Percentiles rank a stretch among this genome's conserved stretches.
These are phyloP conservation scores for Mayamaea pseudoterrestris DNA, from an alignment of 108 stramenopile species.

Conservation along the genomic window DNA sequence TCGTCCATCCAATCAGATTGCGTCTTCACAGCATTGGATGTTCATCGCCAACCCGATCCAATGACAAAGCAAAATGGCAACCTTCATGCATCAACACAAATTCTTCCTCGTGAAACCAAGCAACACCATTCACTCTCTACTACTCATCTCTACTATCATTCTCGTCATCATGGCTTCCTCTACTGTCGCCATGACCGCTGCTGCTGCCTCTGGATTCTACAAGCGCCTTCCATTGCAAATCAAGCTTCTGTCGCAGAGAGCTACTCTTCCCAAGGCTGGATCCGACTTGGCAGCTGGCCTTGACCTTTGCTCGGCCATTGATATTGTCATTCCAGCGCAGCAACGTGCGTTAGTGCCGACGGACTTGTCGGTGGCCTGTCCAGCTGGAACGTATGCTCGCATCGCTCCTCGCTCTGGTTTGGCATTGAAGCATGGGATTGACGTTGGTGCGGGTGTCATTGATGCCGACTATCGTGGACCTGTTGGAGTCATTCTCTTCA, in stretches of 20 bases:
- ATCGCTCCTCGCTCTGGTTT: conserved; percentile 88
- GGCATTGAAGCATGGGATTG: conserved; percentile 91
- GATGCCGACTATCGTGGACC: conserved; percentile 96
- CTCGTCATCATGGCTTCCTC: too few species aligned
- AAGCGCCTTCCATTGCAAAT: conserved; percentile 35
- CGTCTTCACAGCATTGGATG: too few species aligned
- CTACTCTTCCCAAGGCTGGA: conserved; percentile 58
- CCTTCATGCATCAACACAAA: too few species aligned
- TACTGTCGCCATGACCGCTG: too few species aligned
- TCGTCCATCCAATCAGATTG: too few species aligned
- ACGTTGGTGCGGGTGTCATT: conserved; percentile 95
- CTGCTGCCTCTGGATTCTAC: too few species aligned
- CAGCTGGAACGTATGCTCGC: conserved; percentile 87
- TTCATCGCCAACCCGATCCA: too few species aligned
- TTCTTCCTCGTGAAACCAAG: too few species aligned
- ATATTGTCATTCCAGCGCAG: conserved; percentile 42
- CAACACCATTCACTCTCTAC: too few species aligned
- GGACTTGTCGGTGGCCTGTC: conserved; percentile 86
- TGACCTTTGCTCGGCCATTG: conserved; percentile 55
- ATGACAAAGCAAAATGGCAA: too few species aligned
- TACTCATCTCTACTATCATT: too few species aligned
- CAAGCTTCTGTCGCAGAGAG: conserved; percentile 47
- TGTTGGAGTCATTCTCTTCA: conserved; percentile 97
- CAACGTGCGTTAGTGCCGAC: conserved; percentile 88
- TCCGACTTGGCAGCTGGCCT: conserved; percentile 69